These are phyloP conservation scores for Myriosclerotinia scirpicola DNA, from an alignment of 2,329 filamentous ascomycete genomes.

Conservation along the genomic window DNA sequence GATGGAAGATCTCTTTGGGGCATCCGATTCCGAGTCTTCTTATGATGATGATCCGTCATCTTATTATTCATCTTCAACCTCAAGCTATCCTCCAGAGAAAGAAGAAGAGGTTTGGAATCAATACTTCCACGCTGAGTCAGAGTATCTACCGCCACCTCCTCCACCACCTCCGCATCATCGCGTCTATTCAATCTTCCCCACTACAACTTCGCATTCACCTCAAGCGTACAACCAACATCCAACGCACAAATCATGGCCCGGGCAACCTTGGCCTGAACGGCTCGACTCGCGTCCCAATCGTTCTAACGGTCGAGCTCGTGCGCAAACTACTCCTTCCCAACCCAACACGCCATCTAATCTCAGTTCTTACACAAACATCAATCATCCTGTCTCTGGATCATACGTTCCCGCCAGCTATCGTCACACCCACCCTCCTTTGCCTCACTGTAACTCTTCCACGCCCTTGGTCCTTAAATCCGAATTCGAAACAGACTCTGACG, in stretches of 20 bases:
- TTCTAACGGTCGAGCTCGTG: slow-evolving; percentile 8
- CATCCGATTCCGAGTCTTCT: slow-evolving; percentile 7
- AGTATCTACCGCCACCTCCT: background rate
- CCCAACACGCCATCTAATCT: slow-evolving; percentile 8
- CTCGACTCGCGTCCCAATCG: slow-evolving; percentile 18
- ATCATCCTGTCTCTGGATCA: background rate
- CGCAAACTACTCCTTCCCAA: slow-evolving; percentile 13
- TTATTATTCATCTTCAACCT: slow-evolving; percentile 20
- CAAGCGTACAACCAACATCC: slow-evolving; percentile 12
- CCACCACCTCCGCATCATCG: slow-evolving; percentile 1
- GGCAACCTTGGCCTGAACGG: slow-evolving; percentile 21
- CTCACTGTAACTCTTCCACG: slow-evolving; percentile 6
- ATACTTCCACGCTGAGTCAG: slow-evolving; percentile 11
- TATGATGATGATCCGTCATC: slow-evolving; percentile 19
- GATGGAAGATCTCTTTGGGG: slow-evolving; percentile 22
- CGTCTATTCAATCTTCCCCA: slow-evolving; percentile 16
- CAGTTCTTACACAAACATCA: slow-evolving; percentile 5
- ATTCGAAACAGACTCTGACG: slow-evolving; percentile 22
- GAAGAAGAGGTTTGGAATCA: slow-evolving; percentile 24
- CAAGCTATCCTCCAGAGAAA: slow-evolving; percentile 6
- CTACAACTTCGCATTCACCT: background rate
- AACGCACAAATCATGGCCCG: slow-evolving; percentile 22
- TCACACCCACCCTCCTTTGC: slow-evolving; percentile 3
- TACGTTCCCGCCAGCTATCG: slow-evolving; percentile 5
- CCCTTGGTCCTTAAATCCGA: slow-evolving; percentile 16